Base-by-base conservation (phyloP, 78 protist species). In the Monosiga brevicollis region DNA sequence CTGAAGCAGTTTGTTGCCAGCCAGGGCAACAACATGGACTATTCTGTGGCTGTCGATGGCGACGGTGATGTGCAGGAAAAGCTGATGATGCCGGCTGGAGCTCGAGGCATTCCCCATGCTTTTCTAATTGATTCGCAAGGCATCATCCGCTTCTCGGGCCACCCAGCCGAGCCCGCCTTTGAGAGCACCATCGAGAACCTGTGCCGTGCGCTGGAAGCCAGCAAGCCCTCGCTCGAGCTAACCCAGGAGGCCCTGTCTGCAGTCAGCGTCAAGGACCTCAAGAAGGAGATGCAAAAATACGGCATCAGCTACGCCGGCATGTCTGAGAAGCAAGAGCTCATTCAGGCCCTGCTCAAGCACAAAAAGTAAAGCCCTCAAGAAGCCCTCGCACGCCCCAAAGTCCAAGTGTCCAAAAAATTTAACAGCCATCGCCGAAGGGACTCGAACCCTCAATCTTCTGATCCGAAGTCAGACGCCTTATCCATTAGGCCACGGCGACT, bases 101-200 rank as follows among this genome's bases (percentile, higher is more conserved):
- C 42, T 36, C 79, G 42, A 10, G 79, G 79, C 42, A 75, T 75
- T 75, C 79, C 79, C 23, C 79, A 75, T 41, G 79, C 79, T 41
- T 75, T 75, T 32, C 15, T 75, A 11, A 75, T 75, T 41, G 79
- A 75, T 23, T 26, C 36, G 42, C 38, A 75, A 32, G 79, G 79
- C 79, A 32, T 39, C 15, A 32, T 75, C 38, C 39, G 54, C 39
- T 75, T 2, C 35, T 39, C 54, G 23, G 79, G 79, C 32, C 79
- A 75, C 79, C 79, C 79, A 9, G 37, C 37, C 42, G 79, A 75
- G 32, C 79, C 79, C 6, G 37, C 39, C 39, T 75, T 75, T 32
- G 79, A 75, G 42, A 11, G 29, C 38, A 39, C 79, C 26, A 11
- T 75, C 40, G 6, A 11, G 20, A 75, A 71, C 37, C 37, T 71